phyloP scores from a whole-genome alignment of 164 flowering plant genomes.

The Magnolia kwangsiensis region DNA sequence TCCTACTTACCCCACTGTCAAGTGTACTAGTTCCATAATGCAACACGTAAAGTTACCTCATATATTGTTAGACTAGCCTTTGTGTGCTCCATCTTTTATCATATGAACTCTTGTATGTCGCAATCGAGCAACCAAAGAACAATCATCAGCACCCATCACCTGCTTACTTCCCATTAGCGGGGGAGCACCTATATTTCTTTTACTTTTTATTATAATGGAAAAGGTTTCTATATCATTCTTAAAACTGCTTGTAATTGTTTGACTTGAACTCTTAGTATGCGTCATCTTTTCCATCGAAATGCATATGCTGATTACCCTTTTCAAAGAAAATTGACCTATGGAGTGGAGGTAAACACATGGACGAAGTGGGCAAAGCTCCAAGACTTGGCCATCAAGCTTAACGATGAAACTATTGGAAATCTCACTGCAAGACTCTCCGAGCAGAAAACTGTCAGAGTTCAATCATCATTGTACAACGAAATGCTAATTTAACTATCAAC shows the following conservation, averaged over 20 bases:
- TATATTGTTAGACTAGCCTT: conserved; percentile 58
- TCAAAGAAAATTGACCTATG: conserved; percentile 11
- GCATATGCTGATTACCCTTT: conserved; percentile 7
- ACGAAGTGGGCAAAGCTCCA: conserved; percentile 10
- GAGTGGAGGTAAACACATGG: conserved; percentile 8
- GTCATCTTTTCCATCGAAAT: conserved; percentile 2
- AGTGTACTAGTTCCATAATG: conserved; percentile 8
- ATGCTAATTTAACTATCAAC: conserved; percentile 2
- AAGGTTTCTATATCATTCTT: conserved; percentile 20
- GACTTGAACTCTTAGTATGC: conserved; percentile 10
- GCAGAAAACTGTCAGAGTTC: conserved; percentile 19
- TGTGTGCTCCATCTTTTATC: conserved; percentile 78
- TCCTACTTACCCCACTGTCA: background rate
- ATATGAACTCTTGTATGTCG: conserved; percentile 61
- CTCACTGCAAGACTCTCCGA: conserved; percentile 16
- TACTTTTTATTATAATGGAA: conserved; percentile 21
- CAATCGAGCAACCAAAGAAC: conserved; percentile 62
- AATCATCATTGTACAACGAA: conserved; percentile 5
- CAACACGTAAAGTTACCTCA: conserved; percentile 75
- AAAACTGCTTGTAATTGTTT: conserved; percentile 9
- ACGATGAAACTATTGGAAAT: conserved; percentile 16
- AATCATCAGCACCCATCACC: conserved; percentile 70
- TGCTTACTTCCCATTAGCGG: conserved; percentile 57
- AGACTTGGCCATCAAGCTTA: conserved; percentile 20
- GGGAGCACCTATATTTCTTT: conserved; percentile 40